A percentile compares a stretch with the other conserved stretches of the same genome.
Evolutionary conservation across 208 protist genomes (phyloP).

Genomic region (Acanthamoeba royreba): DNA sequence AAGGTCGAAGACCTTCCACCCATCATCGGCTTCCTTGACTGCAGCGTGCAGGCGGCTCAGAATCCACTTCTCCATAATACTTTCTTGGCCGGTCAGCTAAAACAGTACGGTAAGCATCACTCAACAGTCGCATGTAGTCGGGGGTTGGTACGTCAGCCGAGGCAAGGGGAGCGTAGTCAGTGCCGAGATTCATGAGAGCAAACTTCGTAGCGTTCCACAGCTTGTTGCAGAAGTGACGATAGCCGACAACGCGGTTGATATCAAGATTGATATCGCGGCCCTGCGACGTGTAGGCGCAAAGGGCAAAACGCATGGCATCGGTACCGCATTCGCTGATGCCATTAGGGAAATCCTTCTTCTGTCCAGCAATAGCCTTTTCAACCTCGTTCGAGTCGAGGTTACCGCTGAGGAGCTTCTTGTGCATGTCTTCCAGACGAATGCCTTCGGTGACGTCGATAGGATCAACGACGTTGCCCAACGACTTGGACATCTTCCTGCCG

Average conservation of each 20-base stretch:
- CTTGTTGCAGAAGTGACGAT: slow-evolving; percentile 99
- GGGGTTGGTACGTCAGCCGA: background rate
- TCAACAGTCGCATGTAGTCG: background rate
- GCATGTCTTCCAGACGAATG: slow-evolving; percentile 86
- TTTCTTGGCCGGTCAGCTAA: slow-evolving; percentile 30
- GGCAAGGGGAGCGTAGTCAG: background rate
- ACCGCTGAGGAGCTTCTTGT: background rate
- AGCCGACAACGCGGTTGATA: slow-evolving; percentile 93
- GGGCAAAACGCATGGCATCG: slow-evolving; percentile 97
- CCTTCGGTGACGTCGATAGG: slow-evolving; percentile 98
- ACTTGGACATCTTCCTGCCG: slow-evolving; percentile 99
- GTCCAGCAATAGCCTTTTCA: slow-evolving; percentile 47
- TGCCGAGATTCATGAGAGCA: slow-evolving; percentile 77
- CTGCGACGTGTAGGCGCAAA: slow-evolving; percentile 76
- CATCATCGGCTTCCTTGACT: slow-evolving; percentile 81
- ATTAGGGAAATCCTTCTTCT: slow-evolving; percentile 72
- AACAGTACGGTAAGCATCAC: background rate
- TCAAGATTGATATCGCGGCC: slow-evolving; percentile 95
- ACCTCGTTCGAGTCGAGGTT: slow-evolving; percentile 73
- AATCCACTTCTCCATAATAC: slow-evolving; percentile 90
- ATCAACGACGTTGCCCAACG: slow-evolving; percentile 99
- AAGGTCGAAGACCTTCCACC: slow-evolving; percentile 89
- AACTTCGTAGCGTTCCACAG: slow-evolving; percentile 97
- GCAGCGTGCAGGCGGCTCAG: slow-evolving; percentile 88
- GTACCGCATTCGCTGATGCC: slow-evolving; percentile 94